Percentiles rank a stretch among this genome's conserved stretches.
phyloP scores from a whole-genome alignment of 441 rosid species.

The Rhodomyrtus psidioides region DNA sequence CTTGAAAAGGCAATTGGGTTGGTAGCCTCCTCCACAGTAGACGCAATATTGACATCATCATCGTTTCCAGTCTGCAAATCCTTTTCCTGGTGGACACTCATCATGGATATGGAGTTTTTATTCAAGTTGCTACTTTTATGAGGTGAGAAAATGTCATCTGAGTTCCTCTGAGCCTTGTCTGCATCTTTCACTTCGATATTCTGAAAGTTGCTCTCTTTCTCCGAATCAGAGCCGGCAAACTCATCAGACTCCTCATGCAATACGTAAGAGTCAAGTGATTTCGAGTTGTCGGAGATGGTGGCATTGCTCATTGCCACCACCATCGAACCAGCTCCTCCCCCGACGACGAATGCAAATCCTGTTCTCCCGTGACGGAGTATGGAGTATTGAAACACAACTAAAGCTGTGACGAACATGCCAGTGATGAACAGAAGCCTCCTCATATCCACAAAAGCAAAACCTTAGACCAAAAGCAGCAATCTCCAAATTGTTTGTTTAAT shows the following conservation, averaged over 20 bases:
- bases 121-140: not conserved
- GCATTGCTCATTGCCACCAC: constrained; percentile 10
- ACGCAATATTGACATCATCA: not conserved
- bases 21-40: not conserved
- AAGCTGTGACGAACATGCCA: constrained; percentile 23
- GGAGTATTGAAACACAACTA: constrained; percentile 35
- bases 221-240: constrained; percentile 13
- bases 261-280: not conserved
- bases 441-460: constrained; percentile 23
- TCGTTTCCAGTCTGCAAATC: not conserved
- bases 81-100: not conserved
- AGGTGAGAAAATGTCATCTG: not conserved
- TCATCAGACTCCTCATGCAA: constrained; percentile 9
- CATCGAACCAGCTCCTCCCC: constrained; percentile 15
- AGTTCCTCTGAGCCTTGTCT: not conserved
- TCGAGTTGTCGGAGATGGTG: constrained; percentile 11
- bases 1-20: not conserved
- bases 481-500: constrained; percentile 14
- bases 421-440: constrained; percentile 37
- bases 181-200: not conserved
- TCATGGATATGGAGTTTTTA: not conserved
- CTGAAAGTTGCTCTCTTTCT: constrained; percentile 13
- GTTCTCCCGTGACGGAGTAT: constrained; percentile 26
- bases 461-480: constrained; percentile 15
- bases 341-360: constrained; percentile 6